These are phyloP conservation scores for Takashimella tepidaria DNA, from an alignment of 1,284 basidiomycete species.

Conservation along the genomic window DNA sequence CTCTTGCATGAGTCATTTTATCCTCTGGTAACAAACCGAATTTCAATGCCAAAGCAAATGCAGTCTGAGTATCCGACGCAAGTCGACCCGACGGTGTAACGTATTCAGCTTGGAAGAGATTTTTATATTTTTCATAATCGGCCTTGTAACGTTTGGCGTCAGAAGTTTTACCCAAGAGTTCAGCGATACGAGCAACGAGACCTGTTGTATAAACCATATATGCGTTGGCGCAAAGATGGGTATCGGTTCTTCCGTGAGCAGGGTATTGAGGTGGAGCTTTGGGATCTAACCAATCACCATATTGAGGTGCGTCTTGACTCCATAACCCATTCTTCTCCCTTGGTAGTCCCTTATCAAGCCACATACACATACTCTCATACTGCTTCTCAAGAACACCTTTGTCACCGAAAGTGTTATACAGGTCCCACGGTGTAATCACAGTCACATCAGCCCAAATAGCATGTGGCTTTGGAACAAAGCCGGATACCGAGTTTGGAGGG, in stretches of 20 bases:
- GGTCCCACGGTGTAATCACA: slow-evolving; percentile 26
- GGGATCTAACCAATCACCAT: slow-evolving; percentile 40
- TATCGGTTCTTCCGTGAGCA: slow-evolving; percentile 25
- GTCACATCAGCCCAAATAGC: slow-evolving; percentile 33
- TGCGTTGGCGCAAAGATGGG: slow-evolving; percentile 27
- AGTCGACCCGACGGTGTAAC: slow-evolving; percentile 25
- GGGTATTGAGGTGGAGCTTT: slow-evolving; percentile 26
- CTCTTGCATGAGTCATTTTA: slow-evolving; percentile 8
- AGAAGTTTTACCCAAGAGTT: slow-evolving; percentile 15
- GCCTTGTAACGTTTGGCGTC: slow-evolving; percentile 16
- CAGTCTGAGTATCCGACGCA: slow-evolving; percentile 34
- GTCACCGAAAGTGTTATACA: slow-evolving; percentile 29
- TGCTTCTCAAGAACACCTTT: slow-evolving; percentile 16
- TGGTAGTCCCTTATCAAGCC: slow-evolving; percentile 34
- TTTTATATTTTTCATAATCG: slow-evolving; percentile 12
- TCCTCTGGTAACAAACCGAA: slow-evolving; percentile 24
- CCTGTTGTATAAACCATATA: slow-evolving; percentile 30
- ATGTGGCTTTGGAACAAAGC: slow-evolving; percentile 5
- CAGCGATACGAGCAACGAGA: slow-evolving; percentile 22
- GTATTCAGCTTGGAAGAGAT: slow-evolving; percentile 26
- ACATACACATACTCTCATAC: slow-evolving; percentile 28
- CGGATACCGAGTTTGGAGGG: not conserved
- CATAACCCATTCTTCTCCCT: slow-evolving; percentile 22
- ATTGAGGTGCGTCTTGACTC: slow-evolving; percentile 14
- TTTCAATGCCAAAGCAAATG: slow-evolving; percentile 22